Evolutionary conservation across 176 grass and related monocot genomes (phyloP).

Genomic region (Aegilops umbellulata): DNA sequence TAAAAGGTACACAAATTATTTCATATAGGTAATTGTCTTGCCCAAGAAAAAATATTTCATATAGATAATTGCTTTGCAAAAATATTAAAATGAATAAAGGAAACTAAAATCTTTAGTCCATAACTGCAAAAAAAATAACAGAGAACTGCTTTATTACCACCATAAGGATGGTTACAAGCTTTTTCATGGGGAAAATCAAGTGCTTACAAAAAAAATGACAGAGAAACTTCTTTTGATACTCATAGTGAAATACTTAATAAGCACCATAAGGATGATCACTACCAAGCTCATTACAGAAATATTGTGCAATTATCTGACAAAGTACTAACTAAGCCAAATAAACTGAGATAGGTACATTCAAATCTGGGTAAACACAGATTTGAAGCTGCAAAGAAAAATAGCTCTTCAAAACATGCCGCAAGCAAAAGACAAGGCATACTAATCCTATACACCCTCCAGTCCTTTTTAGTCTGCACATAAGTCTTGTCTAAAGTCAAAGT

Average conservation of each 20-base stretch:
- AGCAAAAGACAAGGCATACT: background rate
- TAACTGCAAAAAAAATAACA: background rate
- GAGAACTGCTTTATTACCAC: background rate
- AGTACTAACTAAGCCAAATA: background rate
- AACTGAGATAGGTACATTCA: background rate
- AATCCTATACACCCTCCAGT: background rate
- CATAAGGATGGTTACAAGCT: background rate
- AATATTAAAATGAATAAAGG: background rate
- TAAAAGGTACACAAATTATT: slow-evolving; percentile 20
- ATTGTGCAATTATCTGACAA: background rate
- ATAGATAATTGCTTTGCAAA: background rate
- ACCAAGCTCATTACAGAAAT: background rate
- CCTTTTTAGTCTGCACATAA: too few species aligned
- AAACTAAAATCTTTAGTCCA: background rate
- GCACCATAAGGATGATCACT: background rate
- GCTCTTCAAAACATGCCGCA: background rate
- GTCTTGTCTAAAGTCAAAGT: too few species aligned
- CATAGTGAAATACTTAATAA: background rate
- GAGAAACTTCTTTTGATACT: background rate
- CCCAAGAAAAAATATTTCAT: background rate
- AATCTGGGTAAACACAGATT: background rate
- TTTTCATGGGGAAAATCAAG: background rate
- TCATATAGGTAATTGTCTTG: background rate
- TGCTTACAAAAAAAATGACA: background rate
- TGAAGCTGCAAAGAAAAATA: background rate